A percentile compares a stretch with the other conserved stretches of the same genome.
Evolutionary conservation across 2,329 filamentous ascomycete species (phyloP).

Genomic region (Ceratocystiopsis sp.): DNA sequence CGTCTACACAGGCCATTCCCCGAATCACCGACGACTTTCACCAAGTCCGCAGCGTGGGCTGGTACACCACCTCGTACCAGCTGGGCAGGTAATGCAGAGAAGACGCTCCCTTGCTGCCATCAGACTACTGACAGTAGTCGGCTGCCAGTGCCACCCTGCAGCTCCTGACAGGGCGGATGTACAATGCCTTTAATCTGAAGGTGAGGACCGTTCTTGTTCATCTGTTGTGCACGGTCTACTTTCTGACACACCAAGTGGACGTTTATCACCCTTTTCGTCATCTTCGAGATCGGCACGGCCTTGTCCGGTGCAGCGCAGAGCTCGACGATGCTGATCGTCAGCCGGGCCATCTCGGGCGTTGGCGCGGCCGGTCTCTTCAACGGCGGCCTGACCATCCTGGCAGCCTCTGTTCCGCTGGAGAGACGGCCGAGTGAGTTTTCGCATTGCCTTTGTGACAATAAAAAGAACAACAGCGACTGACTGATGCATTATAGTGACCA

Average conservation of each 20-base stretch:
- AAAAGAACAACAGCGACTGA: too few species aligned
- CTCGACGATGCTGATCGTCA: slow-evolving; percentile 35
- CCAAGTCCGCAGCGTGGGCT: slow-evolving; percentile 8
- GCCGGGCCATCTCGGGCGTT: slow-evolving; percentile 34
- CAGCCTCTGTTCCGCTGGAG: slow-evolving; percentile 20
- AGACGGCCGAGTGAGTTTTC: slow-evolving; percentile 18
- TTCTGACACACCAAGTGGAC: slow-evolving; percentile 16
- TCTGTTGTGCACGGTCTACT: too few species aligned
- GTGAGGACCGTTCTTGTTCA: slow-evolving; percentile 9
- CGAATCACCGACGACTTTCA: slow-evolving; percentile 10
- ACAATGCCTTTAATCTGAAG: slow-evolving; percentile 24
- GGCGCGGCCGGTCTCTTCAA: slow-evolving; percentile 34
- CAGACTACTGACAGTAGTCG: too few species aligned
- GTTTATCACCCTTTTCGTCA: slow-evolving; percentile 23
- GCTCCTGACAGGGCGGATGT: slow-evolving; percentile 34
- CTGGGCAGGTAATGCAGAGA: slow-evolving; percentile 2
- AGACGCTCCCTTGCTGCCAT: background rate
- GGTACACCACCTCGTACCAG: slow-evolving; percentile 10
- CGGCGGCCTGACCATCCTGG: slow-evolving; percentile 34
- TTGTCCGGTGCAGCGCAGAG: slow-evolving; percentile 33
- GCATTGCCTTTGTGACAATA: background rate
- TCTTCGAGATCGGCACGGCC: slow-evolving; percentile 39
- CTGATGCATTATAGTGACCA: too few species aligned
- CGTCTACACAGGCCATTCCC: slow-evolving; percentile 6
- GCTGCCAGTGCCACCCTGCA: slow-evolving; percentile 27